Base-by-base conservation (phyloP, 371 early-diverging fungal genomes). In the Syncephalastrum sp. region DNA sequence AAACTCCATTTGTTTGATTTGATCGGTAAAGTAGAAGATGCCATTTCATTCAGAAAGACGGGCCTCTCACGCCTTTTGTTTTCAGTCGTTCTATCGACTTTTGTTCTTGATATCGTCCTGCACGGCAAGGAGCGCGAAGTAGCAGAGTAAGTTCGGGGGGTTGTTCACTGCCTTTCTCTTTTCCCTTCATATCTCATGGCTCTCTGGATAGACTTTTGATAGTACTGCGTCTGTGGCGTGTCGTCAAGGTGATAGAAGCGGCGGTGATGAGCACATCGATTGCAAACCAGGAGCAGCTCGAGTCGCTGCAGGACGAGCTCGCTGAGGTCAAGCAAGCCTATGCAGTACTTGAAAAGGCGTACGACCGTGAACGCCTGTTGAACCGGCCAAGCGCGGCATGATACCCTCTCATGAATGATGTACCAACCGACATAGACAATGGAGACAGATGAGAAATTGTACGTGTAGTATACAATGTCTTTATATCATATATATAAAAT, bases 61-160 rank as follows among this genome's bases (percentile, higher is more conserved):
- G 16, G 27, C 27, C 3, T 42, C 42, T 38, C 21, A 38, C 1
- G 13, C 44, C 43, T 23, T 54, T 54, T 2, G 16, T 10, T 16
- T 45, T 27, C 57, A 79, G 79, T 79, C 12, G 68, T 79, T 3
- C 29, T 53, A 4, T 67, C 76, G 0, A 79, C 76, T 0, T 70
- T 79, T 55, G 54, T 71, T 7, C 51, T 79, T 17, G 79, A 79
- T 45, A 66, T 79, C 8, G 58, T 69, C 7, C 56, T 79, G 16
- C 65, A 60, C 45, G 79, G 79, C 53, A 79, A 75, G 60, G 79
- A 79, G 44, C 68, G 79, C 54, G 76, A 79, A 61, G 68, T 79
- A 1, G 76, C 74, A 14, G 79, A 74, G 74, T 77, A 71, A 59
- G 52, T 42, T 16, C 24, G 3, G 12, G 17, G 25, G 5, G n/a